phyloP scores from a whole-genome alignment of 108 stramenopile species.

The Skeletonema potamos region DNA sequence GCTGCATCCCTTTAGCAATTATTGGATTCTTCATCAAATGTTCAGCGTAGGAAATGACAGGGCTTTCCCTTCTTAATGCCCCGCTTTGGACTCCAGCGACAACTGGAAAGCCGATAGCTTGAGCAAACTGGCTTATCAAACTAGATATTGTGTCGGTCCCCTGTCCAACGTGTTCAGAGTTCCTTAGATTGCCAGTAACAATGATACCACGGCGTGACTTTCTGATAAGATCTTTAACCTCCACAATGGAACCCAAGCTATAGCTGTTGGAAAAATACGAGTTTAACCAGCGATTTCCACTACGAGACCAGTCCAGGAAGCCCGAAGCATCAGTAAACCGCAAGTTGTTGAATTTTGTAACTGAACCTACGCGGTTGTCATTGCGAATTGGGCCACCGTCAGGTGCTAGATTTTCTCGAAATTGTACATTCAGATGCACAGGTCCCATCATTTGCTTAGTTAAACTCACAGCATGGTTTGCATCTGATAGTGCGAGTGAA shows the following conservation, averaged over 20 bases:
- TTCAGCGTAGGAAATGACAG: conserved; percentile 80
- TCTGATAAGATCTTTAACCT: conserved; percentile 51
- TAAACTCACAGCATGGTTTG: conserved; percentile 74
- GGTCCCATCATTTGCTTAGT: conserved; percentile 66
- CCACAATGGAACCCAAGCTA: conserved; percentile 31
- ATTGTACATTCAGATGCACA: conserved; percentile 93
- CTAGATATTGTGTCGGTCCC: conserved; percentile 37
- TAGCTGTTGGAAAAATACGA: conserved; percentile 12
- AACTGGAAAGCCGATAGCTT: conserved; percentile 70
- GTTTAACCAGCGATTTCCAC: conserved; percentile 52
- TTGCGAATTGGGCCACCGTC: conserved; percentile 84
- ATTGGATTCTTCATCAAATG: conserved; percentile 73
- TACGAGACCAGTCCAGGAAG: conserved; percentile 64
- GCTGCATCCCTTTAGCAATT: conserved; percentile 59
- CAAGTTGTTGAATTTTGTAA: conserved; percentile 55
- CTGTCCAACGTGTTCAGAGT: conserved; percentile 1
- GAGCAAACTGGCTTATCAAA: conserved; percentile 64
- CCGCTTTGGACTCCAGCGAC: conserved; percentile 76
- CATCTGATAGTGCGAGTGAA: conserved; percentile 77
- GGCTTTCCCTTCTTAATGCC: conserved; percentile 51
- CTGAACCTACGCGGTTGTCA: conserved; percentile 57
- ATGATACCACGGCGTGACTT: conserved; percentile 76
- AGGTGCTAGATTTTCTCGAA: conserved; percentile 93
- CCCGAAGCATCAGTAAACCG: conserved; percentile 80
- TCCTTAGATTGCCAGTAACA: conserved; percentile 73